A percentile compares a stretch with the other conserved stretches of the same genome.
Conservation (phyloP, 192 early-diverging fungal species). For the Coemansia sp. region DNA sequence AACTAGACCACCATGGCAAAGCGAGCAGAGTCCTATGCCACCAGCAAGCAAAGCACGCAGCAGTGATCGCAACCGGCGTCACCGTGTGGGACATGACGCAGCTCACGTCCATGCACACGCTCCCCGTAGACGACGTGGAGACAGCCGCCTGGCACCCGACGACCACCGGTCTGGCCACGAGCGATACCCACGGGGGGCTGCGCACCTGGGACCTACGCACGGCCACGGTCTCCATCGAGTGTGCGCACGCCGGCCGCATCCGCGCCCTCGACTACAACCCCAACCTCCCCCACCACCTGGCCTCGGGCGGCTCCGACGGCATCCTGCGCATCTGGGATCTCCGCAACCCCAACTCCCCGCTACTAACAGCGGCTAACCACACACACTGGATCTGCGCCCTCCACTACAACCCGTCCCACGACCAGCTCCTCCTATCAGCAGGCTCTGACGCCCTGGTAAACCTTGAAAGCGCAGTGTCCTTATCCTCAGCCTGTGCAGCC, state of each 20-base stretch:
- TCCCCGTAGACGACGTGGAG: slow-evolving; percentile 29
- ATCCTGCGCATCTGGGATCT: slow-evolving; percentile 87
- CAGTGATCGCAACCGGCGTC: slow-evolving; percentile 11
- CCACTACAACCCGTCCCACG: slow-evolving; percentile 84
- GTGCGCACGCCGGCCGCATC: slow-evolving; percentile 75
- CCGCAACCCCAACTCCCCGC: slow-evolving; percentile 54
- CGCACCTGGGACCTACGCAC: slow-evolving; percentile 71
- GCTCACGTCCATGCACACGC: background rate
- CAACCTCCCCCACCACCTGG: slow-evolving; percentile 80
- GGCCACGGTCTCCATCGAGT: slow-evolving; percentile 41
- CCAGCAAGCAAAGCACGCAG: slow-evolving; percentile 8
- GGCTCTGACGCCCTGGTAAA: slow-evolving; percentile 87
- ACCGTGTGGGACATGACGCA: slow-evolving; percentile 19
- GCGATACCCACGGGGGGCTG: slow-evolving; percentile 45
- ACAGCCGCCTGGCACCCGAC: slow-evolving; percentile 35
- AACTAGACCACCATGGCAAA: background rate
- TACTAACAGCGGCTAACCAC: slow-evolving; percentile 75
- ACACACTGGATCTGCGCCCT: slow-evolving; percentile 88
- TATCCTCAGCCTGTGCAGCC: slow-evolving; percentile 69
- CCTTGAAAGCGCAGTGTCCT: slow-evolving; percentile 79
- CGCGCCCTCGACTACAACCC: slow-evolving; percentile 82
- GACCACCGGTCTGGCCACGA: slow-evolving; percentile 51
- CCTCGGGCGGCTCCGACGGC: slow-evolving; percentile 86
- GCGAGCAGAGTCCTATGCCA: slow-evolving; percentile 20
- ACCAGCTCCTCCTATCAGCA: slow-evolving; percentile 85